A percentile compares a stretch with the other conserved stretches of the same genome.
These are phyloP conservation scores for Coemansia javaensis DNA, from an alignment of 192 early-diverging fungal species.

Conservation along the genomic window DNA sequence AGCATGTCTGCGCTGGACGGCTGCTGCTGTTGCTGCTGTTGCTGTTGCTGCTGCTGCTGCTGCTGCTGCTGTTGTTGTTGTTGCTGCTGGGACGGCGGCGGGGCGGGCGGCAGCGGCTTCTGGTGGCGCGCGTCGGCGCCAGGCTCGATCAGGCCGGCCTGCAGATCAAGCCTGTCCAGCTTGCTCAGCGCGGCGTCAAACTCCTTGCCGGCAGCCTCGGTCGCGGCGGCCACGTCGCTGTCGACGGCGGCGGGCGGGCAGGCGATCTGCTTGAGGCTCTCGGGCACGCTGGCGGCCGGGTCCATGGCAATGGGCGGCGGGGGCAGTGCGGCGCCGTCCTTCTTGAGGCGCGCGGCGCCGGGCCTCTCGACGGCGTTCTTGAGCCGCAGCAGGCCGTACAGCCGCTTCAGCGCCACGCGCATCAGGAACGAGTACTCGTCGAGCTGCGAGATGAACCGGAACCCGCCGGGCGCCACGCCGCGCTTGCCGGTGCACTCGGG, in stretches of 20 bases:
- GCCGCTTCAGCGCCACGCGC: conserved; percentile 70
- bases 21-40: conserved; percentile 9
- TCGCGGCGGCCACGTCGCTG: conserved; percentile 6
- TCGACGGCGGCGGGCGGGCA: conserved; percentile 1
- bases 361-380: conserved; percentile 49
- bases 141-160: background rate
- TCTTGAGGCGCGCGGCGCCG: conserved; percentile 14
- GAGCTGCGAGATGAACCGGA: conserved; percentile 77
- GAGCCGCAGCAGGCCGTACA: conserved; percentile 73
- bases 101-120: too few relatives aligned
- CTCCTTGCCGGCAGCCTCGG: conserved; percentile 29
- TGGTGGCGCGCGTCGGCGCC: background rate
- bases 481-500: conserved; percentile 51
- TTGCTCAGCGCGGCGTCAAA: conserved; percentile 42
- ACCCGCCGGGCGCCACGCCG: conserved; percentile 41
- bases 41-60: background rate
- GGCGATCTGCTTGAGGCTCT: conserved; percentile 8
- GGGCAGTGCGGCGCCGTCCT: conserved; percentile 9
- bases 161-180: conserved; percentile 36
- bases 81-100: background rate
- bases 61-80: conserved; percentile 5
- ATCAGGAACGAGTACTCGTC: conserved; percentile 89
- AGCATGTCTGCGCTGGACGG: conserved; percentile 30
- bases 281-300: conserved; percentile 2
- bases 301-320: conserved; percentile 11